These are phyloP conservation scores for Auriscalpium microsporum DNA, from an alignment of 768 basidiomycete genomes.

Conservation along the genomic window DNA sequence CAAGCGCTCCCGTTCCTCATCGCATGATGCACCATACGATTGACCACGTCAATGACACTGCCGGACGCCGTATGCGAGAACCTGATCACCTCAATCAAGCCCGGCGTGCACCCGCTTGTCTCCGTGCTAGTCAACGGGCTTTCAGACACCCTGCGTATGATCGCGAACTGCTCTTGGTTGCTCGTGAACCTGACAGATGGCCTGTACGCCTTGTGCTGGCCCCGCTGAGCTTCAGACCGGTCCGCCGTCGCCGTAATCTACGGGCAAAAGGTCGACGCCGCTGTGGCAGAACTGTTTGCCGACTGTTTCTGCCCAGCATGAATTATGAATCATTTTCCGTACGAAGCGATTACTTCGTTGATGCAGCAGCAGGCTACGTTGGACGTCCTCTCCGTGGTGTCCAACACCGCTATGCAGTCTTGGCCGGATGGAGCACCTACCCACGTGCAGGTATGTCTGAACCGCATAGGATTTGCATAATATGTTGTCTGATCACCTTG, in stretches of 20 bases:
- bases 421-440: constrained; percentile 82
- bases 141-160: constrained; percentile 73
- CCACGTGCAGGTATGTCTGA: constrained; percentile 65
- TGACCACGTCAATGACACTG: constrained; percentile 88
- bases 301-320: constrained; percentile 32
- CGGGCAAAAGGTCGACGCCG: constrained; percentile 76
- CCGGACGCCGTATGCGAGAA: constrained; percentile 95
- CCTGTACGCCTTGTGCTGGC: constrained; percentile 58
- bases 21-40: constrained; percentile 87
- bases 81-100: constrained; percentile 80
- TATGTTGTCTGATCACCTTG: neutral
- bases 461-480: neutral
- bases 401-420: constrained; percentile 72
- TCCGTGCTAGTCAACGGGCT: constrained; percentile 77
- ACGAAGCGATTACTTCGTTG: constrained; percentile 89
- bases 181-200: constrained; percentile 94
- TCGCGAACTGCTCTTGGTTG: constrained; percentile 93
- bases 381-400: constrained; percentile 75
- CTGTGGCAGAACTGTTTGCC: constrained; percentile 23
- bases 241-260: constrained; percentile 81
- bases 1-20: constrained; percentile 93
- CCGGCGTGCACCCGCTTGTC: constrained; percentile 77
- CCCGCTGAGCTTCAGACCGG: constrained; percentile 46
- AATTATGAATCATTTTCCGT: constrained; percentile 90
- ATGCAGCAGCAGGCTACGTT: constrained; percentile 70